phyloP scores from a whole-genome alignment of 2,329 filamentous ascomycete species.

The Bimuria novae-zelandiae region DNA sequence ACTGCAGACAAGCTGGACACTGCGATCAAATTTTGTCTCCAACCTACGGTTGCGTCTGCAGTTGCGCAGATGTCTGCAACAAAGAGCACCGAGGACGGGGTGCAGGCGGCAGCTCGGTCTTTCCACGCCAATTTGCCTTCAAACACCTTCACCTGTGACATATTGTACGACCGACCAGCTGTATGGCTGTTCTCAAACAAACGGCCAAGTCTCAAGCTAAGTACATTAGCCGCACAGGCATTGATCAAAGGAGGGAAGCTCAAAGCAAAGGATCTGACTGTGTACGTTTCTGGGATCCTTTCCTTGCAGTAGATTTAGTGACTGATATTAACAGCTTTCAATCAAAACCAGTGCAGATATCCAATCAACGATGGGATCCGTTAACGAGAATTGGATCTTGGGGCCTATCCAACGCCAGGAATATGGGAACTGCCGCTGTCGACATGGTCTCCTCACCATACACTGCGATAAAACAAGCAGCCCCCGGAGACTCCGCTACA shows the following conservation, averaged over 20 bases:
- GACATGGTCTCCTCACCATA: constrained; percentile 53
- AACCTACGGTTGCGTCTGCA: constrained; percentile 39
- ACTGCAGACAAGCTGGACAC: constrained; percentile 48
- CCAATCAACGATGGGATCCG: constrained; percentile 59
- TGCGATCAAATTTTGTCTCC: constrained; percentile 52
- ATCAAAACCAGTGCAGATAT: constrained; percentile 35
- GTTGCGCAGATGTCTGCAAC: constrained; percentile 47
- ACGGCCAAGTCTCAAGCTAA: constrained; percentile 17
- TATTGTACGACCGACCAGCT: constrained; percentile 26
- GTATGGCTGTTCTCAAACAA: constrained; percentile 28
- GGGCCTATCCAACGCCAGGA: constrained; percentile 57
- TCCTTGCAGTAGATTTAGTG: not conserved
- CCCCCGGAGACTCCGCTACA: constrained; percentile 2
- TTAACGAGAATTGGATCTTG: constrained; percentile 68
- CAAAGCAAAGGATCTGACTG: constrained; percentile 23
- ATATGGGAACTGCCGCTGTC: constrained; percentile 62
- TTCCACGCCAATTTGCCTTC: constrained; percentile 50
- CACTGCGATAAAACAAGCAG: constrained; percentile 6
- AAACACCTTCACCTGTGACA: constrained; percentile 28
- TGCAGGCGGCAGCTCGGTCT: constrained; percentile 47
- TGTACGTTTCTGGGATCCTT: constrained; percentile 6
- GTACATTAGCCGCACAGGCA: constrained; percentile 28
- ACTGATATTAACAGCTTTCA: constrained; percentile 17
- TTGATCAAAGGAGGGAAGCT: constrained; percentile 26
- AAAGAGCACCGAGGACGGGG: constrained; percentile 51